Base-by-base conservation (phyloP, 2,329 filamentous ascomycete species). In the Fusarium piperis region DNA sequence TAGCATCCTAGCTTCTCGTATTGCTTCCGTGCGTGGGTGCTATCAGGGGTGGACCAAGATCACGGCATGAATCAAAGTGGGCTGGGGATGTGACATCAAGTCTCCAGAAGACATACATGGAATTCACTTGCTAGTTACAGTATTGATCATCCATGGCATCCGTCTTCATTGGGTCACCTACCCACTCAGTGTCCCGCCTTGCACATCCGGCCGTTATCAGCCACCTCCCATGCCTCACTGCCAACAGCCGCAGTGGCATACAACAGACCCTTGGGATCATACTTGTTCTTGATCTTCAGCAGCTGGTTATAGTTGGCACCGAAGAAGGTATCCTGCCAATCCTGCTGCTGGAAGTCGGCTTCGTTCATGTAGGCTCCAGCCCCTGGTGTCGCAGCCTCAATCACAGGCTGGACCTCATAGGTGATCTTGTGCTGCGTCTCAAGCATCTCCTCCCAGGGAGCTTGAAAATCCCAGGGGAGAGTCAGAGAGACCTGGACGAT, bases 361-460 rank as follows among this genome's bases (percentile, higher is more conserved):
- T 89, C 87, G 66, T 87, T 88, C 79, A 86, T 79, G 70, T 88
- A 87, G 2, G 82, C 77, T 1, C 83, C 85, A 4, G 80, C 78
- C 1, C 79, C 80, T 1, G 85, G 83, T 0, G 84, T 84, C 8
- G 82, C 78, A 2, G 70, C 73, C 35, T 77, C 74, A 6, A 80
- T 70, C 0, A 77, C 33, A 1, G 77, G 75, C 18, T 75, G 70
- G 0, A 80, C 61, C 10, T 74, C 71, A 0, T 76, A 41, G 0
- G 78, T 80, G 18, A 80, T 79, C 6, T 58, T 73, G 46, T 67
- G 65, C 61, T 81, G 79, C 10, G 68, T 60, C 12, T 74, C 76
- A 1, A 78, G 16, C 76, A 81, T 80, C 6, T 78, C 72, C 5
- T 72, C 73, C 65, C 76, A 78, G 0, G 76, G 72, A 3, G 68